phyloP scores from a whole-genome alignment of 495 filamentous ascomycete genomes.

The Aspergillus sclerotiicarbonarius region DNA sequence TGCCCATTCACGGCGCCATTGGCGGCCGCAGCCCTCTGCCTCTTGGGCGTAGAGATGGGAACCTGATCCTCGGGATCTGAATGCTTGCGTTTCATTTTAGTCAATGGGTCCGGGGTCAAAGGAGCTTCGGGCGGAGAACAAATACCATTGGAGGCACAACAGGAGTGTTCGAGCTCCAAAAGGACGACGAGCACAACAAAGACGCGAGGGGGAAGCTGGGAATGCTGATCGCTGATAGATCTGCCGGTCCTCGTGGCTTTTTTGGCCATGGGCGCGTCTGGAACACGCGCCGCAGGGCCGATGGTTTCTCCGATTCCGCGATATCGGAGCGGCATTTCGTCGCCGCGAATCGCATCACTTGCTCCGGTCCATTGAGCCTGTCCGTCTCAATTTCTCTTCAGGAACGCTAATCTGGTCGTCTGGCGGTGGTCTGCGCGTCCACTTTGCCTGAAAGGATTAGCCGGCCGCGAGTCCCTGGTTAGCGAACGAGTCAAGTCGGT shows the following conservation, averaged over 20 bases:
- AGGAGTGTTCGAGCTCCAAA: not conserved
- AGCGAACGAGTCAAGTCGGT: conserved; percentile 10
- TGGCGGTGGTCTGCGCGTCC: conserved; percentile 13
- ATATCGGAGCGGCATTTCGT: conserved; percentile 25
- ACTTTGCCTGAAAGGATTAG: conserved; percentile 3
- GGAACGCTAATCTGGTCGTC: conserved; percentile 1
- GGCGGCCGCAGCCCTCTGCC: conserved; percentile 29
- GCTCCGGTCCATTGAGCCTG: conserved; percentile 3
- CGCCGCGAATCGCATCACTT: conserved; percentile 4
- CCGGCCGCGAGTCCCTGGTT: not conserved
- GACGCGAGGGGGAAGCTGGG: conserved; percentile 17
- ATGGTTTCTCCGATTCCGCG: conserved; percentile 39
- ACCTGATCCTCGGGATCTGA: conserved; percentile 42
- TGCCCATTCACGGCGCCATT: conserved; percentile 32
- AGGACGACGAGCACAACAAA: conserved; percentile 4
- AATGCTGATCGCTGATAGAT: conserved; percentile 10
- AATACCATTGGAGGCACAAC: conserved; percentile 34
- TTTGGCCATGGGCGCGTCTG: conserved; percentile 16
- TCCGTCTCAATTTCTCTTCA: conserved; percentile 3
- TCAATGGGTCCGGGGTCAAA: conserved; percentile 4
- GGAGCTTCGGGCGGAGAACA: conserved; percentile 16
- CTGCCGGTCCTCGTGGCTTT: conserved; percentile 4
- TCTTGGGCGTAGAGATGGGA: conserved; percentile 43
- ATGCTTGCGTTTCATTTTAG: conserved; percentile 48
- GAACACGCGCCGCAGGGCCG: conserved; percentile 22